These are phyloP conservation scores for Sporothrix inflata DNA, from an alignment of 2,329 filamentous ascomycete species.

Conservation along the genomic window DNA sequence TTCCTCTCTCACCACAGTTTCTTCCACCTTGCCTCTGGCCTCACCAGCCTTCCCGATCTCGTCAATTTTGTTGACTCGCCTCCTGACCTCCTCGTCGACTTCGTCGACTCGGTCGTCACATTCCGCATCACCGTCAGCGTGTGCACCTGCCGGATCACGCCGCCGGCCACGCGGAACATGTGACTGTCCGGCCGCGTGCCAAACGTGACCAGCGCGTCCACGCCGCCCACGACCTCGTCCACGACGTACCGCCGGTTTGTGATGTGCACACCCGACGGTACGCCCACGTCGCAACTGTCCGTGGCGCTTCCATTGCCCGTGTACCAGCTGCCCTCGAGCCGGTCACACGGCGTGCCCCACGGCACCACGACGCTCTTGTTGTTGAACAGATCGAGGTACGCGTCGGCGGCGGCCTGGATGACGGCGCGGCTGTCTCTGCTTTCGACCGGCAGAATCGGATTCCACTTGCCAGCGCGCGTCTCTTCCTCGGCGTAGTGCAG, in stretches of 20 bases:
- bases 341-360: slow-evolving; percentile 43
- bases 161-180: slow-evolving; percentile 42
- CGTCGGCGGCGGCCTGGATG: slow-evolving; percentile 42
- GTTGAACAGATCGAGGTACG: slow-evolving; percentile 45
- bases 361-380: slow-evolving; percentile 41
- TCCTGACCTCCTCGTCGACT: neutral
- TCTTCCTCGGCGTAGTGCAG: slow-evolving; percentile 41
- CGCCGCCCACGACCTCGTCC: slow-evolving; percentile 37
- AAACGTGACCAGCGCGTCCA: slow-evolving; percentile 41
- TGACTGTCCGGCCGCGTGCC: slow-evolving; percentile 41
- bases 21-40: neutral
- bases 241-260: slow-evolving; percentile 38
- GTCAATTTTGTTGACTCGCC: too few relatives aligned
- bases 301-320: slow-evolving; percentile 34
- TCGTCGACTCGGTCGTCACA: neutral
- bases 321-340: slow-evolving; percentile 39
- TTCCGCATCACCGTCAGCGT: slow-evolving; percentile 40
- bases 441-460: slow-evolving; percentile 37
- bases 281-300: slow-evolving; percentile 36
- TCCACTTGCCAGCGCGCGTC: slow-evolving; percentile 34
- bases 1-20: neutral
- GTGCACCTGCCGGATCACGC: slow-evolving; percentile 42
- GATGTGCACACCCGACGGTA: slow-evolving; percentile 32
- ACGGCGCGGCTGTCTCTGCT: slow-evolving; percentile 37
- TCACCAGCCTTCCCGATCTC: neutral